Evolutionary conservation across 768 basidiomycete genomes (phyloP).

Genomic region (Russula olivacea): DNA sequence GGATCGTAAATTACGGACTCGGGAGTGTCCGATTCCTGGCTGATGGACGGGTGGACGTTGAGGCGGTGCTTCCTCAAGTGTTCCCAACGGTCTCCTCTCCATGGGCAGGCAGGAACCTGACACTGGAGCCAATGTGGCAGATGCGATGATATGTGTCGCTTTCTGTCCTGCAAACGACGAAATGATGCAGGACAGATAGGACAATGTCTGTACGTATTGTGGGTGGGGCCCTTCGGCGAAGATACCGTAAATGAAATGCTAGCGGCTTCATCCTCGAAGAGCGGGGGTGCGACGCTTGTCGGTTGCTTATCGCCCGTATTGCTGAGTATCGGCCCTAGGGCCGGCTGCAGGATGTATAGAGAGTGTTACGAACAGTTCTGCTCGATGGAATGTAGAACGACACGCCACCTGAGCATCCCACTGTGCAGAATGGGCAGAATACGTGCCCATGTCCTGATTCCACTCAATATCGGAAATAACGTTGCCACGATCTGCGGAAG

Average conservation of each 20-base stretch:
- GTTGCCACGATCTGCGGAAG: no score
- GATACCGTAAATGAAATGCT: neutral
- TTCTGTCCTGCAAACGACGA: neutral
- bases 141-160: neutral
- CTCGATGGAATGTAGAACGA: no score
- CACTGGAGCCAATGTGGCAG: conserved; percentile 8
- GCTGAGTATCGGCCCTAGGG: no score
- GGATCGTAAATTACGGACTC: neutral
- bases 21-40: neutral
- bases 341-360: neutral
- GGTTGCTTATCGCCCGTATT: neutral
- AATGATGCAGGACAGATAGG: neutral
- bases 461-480: no score
- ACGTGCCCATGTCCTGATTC: neutral
- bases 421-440: neutral
- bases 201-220: neutral
- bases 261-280: neutral
- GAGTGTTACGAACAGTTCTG: neutral
- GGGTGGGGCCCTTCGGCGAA: neutral
- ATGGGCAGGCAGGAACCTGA: neutral
- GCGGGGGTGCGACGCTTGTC: no score
- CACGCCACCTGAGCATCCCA: neutral
- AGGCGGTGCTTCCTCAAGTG: neutral
- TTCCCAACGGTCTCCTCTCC: conserved; percentile 11
- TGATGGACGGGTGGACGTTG: neutral